Evolutionary conservation across 1,284 basidiomycete genomes (phyloP), one percentile per base, ranked within the genome.

Genomic region (Sanghuangporus weigelae): DNA sequence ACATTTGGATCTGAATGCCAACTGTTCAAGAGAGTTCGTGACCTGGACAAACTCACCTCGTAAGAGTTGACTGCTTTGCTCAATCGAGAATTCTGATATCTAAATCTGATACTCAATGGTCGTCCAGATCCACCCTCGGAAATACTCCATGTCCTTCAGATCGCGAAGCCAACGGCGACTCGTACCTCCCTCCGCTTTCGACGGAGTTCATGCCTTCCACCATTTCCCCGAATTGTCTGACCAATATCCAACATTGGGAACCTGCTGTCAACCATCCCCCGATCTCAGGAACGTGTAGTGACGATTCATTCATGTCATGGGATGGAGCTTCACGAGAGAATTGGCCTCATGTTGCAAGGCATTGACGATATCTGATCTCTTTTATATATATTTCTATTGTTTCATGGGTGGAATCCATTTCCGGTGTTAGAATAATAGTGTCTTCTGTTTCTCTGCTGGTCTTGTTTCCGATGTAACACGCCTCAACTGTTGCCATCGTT

Each of bases 41-140:
- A 87, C 38, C 72, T 88, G 16, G 86, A 87, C 69, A 72, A 74
- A 39, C 81, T 84, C 63, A 78, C 82, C 14, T 83, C 79, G 86
- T 87, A 71, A 70, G 84, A 70, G 84, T 75, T 38, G 12, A 7
- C 23, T 21, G n/a, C 46, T 54, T 19, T 51, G 19, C 40, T 40
- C n/a, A 16, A 53, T 46, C 16, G 16, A 46, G 7, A 14, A 23
- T 55, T 39, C 23, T 21, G 12, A 44, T 56, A 39, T 46, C 31
- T 56, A 14, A 61, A 39, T 46, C 31, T 56, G 19, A 61, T 31
- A 19, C 3, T 44, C 21, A 19, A 23, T 36, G 19, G 35, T 23
- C 1, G 5, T 40, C 21, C 12, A 65, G 64, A 19, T 50, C 48
- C 19, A 56, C 64, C 7, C 59, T 65, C 21, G 60, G 64, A 11